Evolutionary conservation across 441 rosid species (phyloP), one percentile per base, ranked within the genome.

Genomic region (Breynia disticha): DNA sequence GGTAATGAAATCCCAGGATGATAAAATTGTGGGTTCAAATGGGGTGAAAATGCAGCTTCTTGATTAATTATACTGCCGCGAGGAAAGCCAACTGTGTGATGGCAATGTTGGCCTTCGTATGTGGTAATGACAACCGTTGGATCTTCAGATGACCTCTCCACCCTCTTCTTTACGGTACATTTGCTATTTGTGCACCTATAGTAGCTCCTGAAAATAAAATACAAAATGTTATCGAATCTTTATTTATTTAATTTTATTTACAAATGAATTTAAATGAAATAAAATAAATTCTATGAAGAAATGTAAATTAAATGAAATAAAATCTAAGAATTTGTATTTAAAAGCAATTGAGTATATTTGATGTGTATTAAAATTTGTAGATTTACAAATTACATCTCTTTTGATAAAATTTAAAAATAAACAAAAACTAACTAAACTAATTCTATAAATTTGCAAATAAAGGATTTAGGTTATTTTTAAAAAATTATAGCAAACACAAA

Each of bases 71-170:
- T 57, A 54, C 86, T 84, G 4, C 94, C 90, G 22, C 90, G 76
- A 16, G 86, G 93, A 70, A 81, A 84, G 42, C 95, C 91, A 41
- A 75, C 75, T 1, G 84, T 72, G 14, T 87, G 97, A 60, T 90
- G 97, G 45, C 95, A 84, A 67, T 90, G 97, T 56, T 90, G 97
- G 39, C 97, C 97, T 79, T 90, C 97, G 54, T 90, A 90, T 32
- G 97, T 90, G 11, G 97, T 90, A 52, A 90, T 85, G 18, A 90
- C 96, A 38, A 61, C 58, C 10, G 87, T 58, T 44, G 95, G 84
- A 69, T 90, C 96, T 48, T 87, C 86, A 0, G 81, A 84, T 19
- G 95, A 84, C n/a, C 97, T 68, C 63, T 90, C 97, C 46, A 90
- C 97, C 69, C 97, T 78, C 76, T 90, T 90, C 75, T 90, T 90